Conservation (phyloP, 345 rosid genomes). For the Arabidopsis suecica region DNA sequence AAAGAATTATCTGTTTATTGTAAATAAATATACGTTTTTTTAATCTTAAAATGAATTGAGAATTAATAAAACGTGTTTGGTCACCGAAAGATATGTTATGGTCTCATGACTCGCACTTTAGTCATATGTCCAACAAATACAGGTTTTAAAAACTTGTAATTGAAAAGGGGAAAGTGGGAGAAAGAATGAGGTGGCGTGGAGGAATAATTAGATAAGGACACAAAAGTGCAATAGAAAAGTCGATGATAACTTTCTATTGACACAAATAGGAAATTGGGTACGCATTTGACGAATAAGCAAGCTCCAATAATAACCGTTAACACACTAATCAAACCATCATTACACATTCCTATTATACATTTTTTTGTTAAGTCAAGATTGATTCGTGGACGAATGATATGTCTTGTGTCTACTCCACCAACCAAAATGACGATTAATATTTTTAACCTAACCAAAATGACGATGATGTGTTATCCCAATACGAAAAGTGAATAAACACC, state of each 20-base stretch:
- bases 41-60: background rate
- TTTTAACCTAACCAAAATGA: background rate
- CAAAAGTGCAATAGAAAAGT: constrained; percentile 18
- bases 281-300: constrained; percentile 25
- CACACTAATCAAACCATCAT: background rate
- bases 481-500: background rate
- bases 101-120: background rate
- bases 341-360: background rate
- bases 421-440: constrained; percentile 6
- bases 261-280: constrained; percentile 33
- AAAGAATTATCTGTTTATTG: background rate
- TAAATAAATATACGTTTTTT: background rate
- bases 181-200: constrained; percentile 36
- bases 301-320: constrained; percentile 24
- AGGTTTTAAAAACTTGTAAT: background rate
- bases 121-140: background rate
- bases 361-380: background rate
- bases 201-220: constrained; percentile 24
- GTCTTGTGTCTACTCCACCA: constrained; percentile 16
- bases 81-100: background rate
- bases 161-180: background rate
- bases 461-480: background rate
- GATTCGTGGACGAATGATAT: constrained; percentile 33
- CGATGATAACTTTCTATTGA: background rate
- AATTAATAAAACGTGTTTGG: background rate